Base-by-base conservation (phyloP, 768 basidiomycete genomes). In the Podaxis mareebaensis region DNA sequence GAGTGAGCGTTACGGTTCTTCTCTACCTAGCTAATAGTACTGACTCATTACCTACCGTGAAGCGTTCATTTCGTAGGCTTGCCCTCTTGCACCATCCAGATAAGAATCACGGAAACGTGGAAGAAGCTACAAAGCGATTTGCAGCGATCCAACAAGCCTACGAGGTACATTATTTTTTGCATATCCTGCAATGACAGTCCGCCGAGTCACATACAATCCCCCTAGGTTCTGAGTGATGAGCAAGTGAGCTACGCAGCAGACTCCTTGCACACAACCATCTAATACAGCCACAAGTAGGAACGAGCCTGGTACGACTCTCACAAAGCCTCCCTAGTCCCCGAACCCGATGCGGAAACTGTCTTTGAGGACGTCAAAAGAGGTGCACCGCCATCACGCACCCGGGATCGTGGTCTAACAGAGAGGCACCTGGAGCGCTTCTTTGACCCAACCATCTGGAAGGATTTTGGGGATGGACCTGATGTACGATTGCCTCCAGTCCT, bases 251-350 rank as follows among this genome's bases (percentile, higher is more conserved):
- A 54, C 49, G 38, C 39, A 26, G 63, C 56, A 15, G 5, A 51
- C 49, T 57, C 12, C 40, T 30, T 36, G 30, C 5, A 20, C 30
- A 24, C 57, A 59, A 26, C 42, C 46, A 64, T 62, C 56, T 70
- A 53, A 72, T 65, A 58, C 61, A 60, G 65, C 66, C 57, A 61
- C 73, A 81, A 84, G 79, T 85, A 96, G 92, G 96, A 99, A 82
- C 83, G 97, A 68, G 95, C 97, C 49, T 99, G 95, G 93, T 99
- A 99, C 75, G 97, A 99, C 75, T 88, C 88, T 4, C 96, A 99
- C 73, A 88, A 89, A 63, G 87, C 90, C 30, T 90, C 91, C 26
- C 81, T 95, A 6, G 78, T 81, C 17, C 91, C 91, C 2, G 91
- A 92, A 69, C 86, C 93, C 46, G 96, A 96, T 73, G 92, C 91